phyloP scores from a whole-genome alignment of 1,284 basidiomycete genomes.

The Cutaneotrichosporon dermatis region DNA sequence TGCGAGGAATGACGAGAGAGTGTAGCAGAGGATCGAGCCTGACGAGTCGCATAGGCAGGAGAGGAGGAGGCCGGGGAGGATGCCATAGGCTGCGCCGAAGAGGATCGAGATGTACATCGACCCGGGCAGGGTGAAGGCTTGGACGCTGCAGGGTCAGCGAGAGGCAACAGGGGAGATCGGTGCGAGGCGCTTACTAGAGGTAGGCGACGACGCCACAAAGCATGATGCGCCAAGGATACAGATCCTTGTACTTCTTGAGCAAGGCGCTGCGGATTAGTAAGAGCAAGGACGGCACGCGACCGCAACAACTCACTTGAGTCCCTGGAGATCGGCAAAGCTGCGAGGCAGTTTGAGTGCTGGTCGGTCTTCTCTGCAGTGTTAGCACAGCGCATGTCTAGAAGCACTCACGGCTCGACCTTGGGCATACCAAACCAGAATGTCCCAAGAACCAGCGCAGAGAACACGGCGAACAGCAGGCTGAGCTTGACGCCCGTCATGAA shows the following conservation, averaged over 20 bases:
- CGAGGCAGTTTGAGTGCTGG: conserved; percentile 70
- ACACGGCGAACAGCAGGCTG: conserved; percentile 66
- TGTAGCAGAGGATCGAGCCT: conserved; percentile 88
- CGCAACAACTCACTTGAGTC: conserved; percentile 57
- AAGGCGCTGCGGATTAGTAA: conserved; percentile 48
- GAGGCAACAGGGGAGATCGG: background rate
- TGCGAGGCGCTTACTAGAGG: conserved; percentile 65
- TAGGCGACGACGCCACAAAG: conserved; percentile 81
- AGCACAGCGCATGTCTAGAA: background rate
- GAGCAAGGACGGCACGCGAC: too few species aligned
- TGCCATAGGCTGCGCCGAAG: conserved; percentile 92
- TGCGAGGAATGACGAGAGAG: conserved; percentile 82
- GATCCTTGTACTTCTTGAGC: conserved; percentile 81
- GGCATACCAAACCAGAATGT: conserved; percentile 75
- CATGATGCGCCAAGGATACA: conserved; percentile 73
- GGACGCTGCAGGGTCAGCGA: conserved; percentile 58
- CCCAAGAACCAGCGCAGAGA: conserved; percentile 64
- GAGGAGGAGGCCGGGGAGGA: conserved; percentile 81
- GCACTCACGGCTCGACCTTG: conserved; percentile 66
- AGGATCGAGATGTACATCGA: conserved; percentile 98
- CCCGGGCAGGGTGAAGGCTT: conserved; percentile 93
- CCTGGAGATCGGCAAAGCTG: conserved; percentile 75
- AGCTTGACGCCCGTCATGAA: conserved; percentile 77
- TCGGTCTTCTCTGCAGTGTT: conserved; percentile 60
- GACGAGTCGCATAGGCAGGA: conserved; percentile 87